Evolutionary conservation across 768 basidiomycete species (phyloP).

Genomic region (Collybia sp.): DNA sequence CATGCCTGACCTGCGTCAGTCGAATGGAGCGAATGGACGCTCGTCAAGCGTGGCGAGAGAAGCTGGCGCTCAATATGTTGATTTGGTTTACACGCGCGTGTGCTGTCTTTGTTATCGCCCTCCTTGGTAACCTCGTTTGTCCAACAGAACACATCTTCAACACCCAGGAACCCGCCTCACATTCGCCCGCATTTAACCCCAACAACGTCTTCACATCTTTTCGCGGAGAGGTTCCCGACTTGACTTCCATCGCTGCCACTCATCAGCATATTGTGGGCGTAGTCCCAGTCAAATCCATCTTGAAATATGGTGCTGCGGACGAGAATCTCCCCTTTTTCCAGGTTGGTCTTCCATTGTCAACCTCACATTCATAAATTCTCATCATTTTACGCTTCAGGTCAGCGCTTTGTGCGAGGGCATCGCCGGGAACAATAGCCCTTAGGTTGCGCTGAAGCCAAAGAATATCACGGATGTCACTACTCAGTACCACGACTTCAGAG

Average conservation of each 20-base stretch:
- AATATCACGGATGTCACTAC: conserved; percentile 77
- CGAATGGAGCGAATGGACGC: conserved; percentile 94
- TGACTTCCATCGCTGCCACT: too few relatives aligned
- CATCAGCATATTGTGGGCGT: conserved; percentile 70
- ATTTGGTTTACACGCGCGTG: conserved; percentile 73
- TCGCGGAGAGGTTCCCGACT: too few relatives aligned
- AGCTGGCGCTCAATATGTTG: too few relatives aligned
- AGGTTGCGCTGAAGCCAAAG: conserved; percentile 67
- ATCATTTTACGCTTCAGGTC: conserved; percentile 47
- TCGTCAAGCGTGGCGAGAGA: conserved; percentile 91
- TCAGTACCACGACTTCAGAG: conserved; percentile 95
- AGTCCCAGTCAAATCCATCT: conserved; percentile 66
- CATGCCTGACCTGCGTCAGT: conserved; percentile 63
- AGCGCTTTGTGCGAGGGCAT: conserved; percentile 90
- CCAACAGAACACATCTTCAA: too few relatives aligned
- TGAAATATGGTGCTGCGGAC: conserved; percentile 83
- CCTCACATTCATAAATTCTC: too few relatives aligned
- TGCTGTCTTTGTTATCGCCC: too few relatives aligned
- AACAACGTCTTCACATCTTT: too few relatives aligned
- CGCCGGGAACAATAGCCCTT: conserved; percentile 76
- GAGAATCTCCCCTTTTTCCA: conserved; percentile 91
- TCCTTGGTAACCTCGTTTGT: too few relatives aligned
- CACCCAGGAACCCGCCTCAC: conserved; percentile 83
- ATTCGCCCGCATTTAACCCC: too few relatives aligned
- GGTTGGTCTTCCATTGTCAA: conserved; percentile 32